Percentiles rank a stretch among this genome's conserved stretches.
phyloP scores from a whole-genome alignment of 495 filamentous ascomycete species.

The Penicillium tannophilum region DNA sequence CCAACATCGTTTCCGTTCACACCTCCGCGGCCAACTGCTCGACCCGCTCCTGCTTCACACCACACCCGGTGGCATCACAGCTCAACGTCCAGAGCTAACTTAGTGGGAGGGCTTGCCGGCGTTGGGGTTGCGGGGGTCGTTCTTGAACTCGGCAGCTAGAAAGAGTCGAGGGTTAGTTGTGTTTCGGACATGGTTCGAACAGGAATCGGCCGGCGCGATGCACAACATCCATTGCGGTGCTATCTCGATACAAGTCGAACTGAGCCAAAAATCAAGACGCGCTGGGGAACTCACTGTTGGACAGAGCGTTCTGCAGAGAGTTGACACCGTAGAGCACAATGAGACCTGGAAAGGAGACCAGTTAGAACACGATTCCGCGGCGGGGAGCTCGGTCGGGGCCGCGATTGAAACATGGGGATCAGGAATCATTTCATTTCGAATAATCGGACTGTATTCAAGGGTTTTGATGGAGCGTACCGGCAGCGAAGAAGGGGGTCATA shows the following conservation, averaged over 20 bases:
- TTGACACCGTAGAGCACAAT: constrained; percentile 89
- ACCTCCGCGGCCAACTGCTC: constrained; percentile 15
- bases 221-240: background rate
- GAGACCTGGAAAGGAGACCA: constrained; percentile 55
- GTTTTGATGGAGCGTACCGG: constrained; percentile 65
- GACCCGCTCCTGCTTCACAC: constrained; percentile 19
- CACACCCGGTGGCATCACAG: constrained; percentile 20
- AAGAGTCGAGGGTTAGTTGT: constrained; percentile 26
- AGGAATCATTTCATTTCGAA: background rate
- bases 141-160: constrained; percentile 87
- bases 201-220: constrained; percentile 6
- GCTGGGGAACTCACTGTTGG: constrained; percentile 62
- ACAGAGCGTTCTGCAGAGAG: constrained; percentile 67
- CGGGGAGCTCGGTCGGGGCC: constrained; percentile 6
- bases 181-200: background rate
- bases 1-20: constrained; percentile 22
- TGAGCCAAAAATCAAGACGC: background rate
- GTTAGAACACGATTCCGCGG: constrained; percentile 34
- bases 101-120: constrained; percentile 48
- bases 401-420: constrained; percentile 1
- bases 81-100: constrained; percentile 24
- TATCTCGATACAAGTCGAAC: background rate
- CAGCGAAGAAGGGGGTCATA: constrained; percentile 88
- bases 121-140: constrained; percentile 89
- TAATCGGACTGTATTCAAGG: background rate